These are phyloP conservation scores for Acanthochlamys bracteata DNA, from an alignment of 106 monocot species.

Conservation along the genomic window DNA sequence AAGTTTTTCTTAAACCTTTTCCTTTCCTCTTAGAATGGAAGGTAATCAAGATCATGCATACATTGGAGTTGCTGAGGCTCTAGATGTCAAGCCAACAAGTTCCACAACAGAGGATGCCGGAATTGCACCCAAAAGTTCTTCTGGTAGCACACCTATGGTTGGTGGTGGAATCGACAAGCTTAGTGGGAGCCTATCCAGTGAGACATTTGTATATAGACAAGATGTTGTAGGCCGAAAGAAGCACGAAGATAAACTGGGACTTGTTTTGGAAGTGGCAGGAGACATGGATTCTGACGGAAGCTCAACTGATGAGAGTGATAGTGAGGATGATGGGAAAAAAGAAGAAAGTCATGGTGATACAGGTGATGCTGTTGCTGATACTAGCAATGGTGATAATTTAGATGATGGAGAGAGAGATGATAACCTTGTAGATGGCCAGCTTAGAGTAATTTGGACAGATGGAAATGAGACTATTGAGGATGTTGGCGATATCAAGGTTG, in stretches of 20 bases:
- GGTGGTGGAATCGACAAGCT: slow-evolving; percentile 7
- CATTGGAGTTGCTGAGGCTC: neutral
- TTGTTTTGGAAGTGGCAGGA: slow-evolving; percentile 78
- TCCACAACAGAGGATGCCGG: slow-evolving; percentile 8
- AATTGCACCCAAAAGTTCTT: slow-evolving; percentile 4
- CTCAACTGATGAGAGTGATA: slow-evolving; percentile 48
- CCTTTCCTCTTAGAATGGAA: no score
- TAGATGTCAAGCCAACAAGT: slow-evolving; percentile 1
- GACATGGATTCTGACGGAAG: slow-evolving; percentile 69
- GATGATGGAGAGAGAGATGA: slow-evolving; percentile 18
- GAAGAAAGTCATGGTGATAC: slow-evolving; percentile 5
- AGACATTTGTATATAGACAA: slow-evolving; percentile 53
- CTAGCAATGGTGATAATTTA: slow-evolving; percentile 8
- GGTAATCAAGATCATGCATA: no score
- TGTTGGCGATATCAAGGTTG: slow-evolving; percentile 36
- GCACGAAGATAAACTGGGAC: slow-evolving; percentile 46
- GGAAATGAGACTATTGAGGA: slow-evolving; percentile 56
- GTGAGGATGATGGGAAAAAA: slow-evolving; percentile 26
- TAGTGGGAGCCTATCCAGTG: slow-evolving; percentile 15
- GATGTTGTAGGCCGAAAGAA: slow-evolving; percentile 70
- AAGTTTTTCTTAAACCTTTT: no score
- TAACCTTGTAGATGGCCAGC: slow-evolving; percentile 50
- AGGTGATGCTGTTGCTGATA: slow-evolving; percentile 11
- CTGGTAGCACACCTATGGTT: neutral
- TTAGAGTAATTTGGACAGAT: slow-evolving; percentile 74